Percentiles rank a stretch among this genome's conserved stretches.
Evolutionary conservation across 768 basidiomycete species (phyloP).

Genomic region (Sistotremastrum suecicum): DNA sequence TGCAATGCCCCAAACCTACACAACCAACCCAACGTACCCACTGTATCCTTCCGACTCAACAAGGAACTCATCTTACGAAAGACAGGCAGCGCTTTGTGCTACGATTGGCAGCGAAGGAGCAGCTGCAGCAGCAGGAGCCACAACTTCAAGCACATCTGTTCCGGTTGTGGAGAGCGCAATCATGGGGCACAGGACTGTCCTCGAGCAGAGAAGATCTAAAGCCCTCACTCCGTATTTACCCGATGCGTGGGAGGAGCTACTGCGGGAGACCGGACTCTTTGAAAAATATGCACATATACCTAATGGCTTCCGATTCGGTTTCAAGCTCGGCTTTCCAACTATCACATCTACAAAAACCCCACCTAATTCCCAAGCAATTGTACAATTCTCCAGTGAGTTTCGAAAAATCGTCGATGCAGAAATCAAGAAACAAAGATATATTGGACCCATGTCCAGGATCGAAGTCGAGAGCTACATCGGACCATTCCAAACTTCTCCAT

Average conservation of each 20-base stretch:
- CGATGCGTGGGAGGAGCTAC: background rate
- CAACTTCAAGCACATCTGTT: no score
- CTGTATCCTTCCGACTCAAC: no score
- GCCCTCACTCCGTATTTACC: background rate
- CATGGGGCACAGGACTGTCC: no score
- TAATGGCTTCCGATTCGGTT: background rate
- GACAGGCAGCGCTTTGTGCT: no score
- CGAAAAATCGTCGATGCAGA: background rate
- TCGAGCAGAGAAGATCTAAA: no score
- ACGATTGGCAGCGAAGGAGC: no score
- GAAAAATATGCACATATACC: background rate
- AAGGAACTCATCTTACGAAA: no score
- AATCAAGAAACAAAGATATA: background rate
- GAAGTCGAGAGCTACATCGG: conserved; percentile 20
- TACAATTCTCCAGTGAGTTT: background rate
- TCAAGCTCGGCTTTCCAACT: background rate
- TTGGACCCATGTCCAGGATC: background rate
- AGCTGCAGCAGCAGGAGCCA: no score
- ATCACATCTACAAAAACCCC: background rate
- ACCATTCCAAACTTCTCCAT: conserved; percentile 25
- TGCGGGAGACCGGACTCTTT: background rate
- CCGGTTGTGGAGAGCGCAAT: no score
- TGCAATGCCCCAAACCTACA: no score
- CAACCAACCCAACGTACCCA: no score
- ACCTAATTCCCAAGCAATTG: background rate